Conservation (phyloP, 148 eudicot genomes). For the Camellia sinensis region DNA sequence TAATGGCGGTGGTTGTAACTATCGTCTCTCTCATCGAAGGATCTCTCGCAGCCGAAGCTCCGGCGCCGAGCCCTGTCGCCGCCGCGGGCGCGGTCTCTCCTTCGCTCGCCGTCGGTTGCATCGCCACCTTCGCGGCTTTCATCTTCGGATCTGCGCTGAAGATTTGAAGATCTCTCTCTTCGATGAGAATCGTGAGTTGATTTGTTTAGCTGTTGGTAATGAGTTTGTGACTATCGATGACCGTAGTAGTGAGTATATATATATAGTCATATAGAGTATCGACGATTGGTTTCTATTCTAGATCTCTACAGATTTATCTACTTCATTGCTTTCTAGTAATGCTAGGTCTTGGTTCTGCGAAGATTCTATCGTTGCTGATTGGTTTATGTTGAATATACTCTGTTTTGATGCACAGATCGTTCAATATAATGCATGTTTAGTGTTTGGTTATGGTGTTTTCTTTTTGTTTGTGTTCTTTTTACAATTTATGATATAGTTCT, state of each 20-base stretch:
- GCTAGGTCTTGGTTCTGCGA: neutral
- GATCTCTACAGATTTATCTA: neutral
- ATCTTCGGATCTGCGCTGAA: conserved; percentile 45
- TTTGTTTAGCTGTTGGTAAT: neutral
- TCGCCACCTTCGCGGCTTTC: conserved; percentile 23
- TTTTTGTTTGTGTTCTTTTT: too few species aligned
- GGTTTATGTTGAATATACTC: neutral
- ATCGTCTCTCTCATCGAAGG: conserved; percentile 32
- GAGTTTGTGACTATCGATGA: conserved; percentile 1
- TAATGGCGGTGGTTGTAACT: conserved; percentile 25
- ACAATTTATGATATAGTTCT: too few species aligned
- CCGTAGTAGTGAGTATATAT: neutral
- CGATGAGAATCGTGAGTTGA: neutral
- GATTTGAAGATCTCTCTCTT: conserved; percentile 29
- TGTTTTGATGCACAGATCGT: conserved; percentile 8
- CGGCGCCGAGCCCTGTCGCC: conserved; percentile 60
- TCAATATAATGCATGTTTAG: neutral
- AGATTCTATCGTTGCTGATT: neutral
- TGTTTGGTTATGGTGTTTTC: neutral
- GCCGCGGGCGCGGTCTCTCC: conserved; percentile 42
- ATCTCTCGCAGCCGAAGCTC: conserved; percentile 50
- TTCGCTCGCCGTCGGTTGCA: conserved; percentile 34
- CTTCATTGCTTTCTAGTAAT: neutral
- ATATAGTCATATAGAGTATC: neutral
- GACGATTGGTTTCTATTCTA: neutral